Conservation (phyloP, 164 flowering plant genomes). For the Nelumbo lutea region DNA sequence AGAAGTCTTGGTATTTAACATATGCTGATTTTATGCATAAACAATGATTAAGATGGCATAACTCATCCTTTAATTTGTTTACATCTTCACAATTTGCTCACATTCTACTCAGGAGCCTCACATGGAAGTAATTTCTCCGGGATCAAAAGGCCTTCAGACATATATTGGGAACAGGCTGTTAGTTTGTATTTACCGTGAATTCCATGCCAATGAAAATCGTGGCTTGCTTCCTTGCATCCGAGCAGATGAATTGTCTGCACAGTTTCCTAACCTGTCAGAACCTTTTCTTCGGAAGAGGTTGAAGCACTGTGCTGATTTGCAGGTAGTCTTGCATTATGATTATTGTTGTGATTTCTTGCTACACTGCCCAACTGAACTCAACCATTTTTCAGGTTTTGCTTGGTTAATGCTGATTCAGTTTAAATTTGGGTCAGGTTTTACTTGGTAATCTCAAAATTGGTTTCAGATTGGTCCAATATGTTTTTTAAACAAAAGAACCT, state of each 20-base stretch:
- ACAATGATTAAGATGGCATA: too few species aligned
- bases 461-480: too few species aligned
- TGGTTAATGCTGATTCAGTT: background rate
- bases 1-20: too few species aligned
- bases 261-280: constrained; percentile 72
- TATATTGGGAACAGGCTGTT: constrained; percentile 68
- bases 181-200: constrained; percentile 75
- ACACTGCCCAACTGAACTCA: background rate
- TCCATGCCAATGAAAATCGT: constrained; percentile 67
- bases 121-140: constrained; percentile 91
- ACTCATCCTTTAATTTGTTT: too few species aligned
- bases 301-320: constrained; percentile 81
- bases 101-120: constrained; percentile 70
- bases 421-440: too few species aligned
- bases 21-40: too few species aligned
- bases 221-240: constrained; percentile 56
- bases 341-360: background rate
- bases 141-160: constrained; percentile 63
- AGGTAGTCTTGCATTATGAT: constrained; percentile 39
- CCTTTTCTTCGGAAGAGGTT: constrained; percentile 68
- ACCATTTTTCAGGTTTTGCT: background rate
- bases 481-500: too few species aligned
- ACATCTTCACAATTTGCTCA: too few species aligned
- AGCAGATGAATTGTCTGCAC: constrained; percentile 71
- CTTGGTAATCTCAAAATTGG: too few species aligned